phyloP scores from a whole-genome alignment of 2,329 filamentous ascomycete species.

The Biscogniauxia marginata region DNA sequence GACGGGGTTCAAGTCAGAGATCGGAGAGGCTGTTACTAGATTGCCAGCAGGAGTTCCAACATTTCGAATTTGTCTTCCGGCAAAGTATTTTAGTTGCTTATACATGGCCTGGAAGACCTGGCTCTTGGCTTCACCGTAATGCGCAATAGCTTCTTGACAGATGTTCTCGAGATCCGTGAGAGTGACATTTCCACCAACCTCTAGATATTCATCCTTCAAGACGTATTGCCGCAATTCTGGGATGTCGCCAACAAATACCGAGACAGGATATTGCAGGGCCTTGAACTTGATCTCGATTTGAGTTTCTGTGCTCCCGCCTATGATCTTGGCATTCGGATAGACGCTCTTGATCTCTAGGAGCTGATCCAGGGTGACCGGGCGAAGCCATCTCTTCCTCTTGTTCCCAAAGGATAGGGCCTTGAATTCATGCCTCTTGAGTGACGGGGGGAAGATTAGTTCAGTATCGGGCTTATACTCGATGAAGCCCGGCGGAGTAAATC shows the following conservation, averaged over 20 bases:
- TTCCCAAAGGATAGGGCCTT: constrained; percentile 86
- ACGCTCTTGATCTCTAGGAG: constrained; percentile 87
- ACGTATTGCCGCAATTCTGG: constrained; percentile 79
- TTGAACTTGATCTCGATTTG: constrained; percentile 99
- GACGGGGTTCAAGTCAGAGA: constrained; percentile 93
- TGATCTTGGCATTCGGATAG: constrained; percentile 85
- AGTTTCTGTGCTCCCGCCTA: constrained; percentile 93
- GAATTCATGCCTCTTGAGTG: constrained; percentile 78
- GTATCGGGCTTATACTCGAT: constrained; percentile 94
- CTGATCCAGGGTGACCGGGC: constrained; percentile 82
- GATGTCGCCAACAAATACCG: constrained; percentile 92
- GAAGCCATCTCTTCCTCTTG: constrained; percentile 90
- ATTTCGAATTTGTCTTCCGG: constrained; percentile 91
- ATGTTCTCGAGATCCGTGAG: constrained; percentile 89
- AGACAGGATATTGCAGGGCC: constrained; percentile 83
- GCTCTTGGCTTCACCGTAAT: constrained; percentile 68
- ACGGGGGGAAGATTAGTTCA: constrained; percentile 90
- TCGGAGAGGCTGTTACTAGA: constrained; percentile 89
- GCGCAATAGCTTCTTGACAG: constrained; percentile 72
- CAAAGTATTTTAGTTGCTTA: constrained; percentile 94
- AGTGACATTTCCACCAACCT: constrained; percentile 89
- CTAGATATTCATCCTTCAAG: constrained; percentile 78
- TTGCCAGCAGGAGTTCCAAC: constrained; percentile 97
- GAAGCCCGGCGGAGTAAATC: constrained; percentile 84
- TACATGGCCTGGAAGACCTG: constrained; percentile 89